Evolutionary conservation across 495 filamentous ascomycete genomes (phyloP).

Genomic region (Trichoderma virens): DNA sequence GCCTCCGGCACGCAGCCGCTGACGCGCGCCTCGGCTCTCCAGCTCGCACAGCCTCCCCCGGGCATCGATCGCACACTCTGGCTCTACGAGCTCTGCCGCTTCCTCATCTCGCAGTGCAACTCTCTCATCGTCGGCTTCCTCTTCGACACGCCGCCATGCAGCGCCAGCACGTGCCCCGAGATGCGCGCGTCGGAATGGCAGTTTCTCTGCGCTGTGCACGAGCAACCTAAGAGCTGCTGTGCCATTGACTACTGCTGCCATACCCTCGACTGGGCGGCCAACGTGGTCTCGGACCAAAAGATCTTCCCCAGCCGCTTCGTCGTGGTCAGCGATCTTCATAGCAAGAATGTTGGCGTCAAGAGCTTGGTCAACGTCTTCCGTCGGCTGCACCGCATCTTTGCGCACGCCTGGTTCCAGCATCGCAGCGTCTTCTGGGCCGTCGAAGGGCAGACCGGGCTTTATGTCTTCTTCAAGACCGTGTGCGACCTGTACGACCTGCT

Average conservation of each 20-base stretch:
- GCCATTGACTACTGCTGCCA: slow-evolving; percentile 99
- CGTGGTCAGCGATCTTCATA: slow-evolving; percentile 48
- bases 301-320: slow-evolving; percentile 86
- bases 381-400: slow-evolving; percentile 90
- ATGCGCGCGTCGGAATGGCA: slow-evolving; percentile 99
- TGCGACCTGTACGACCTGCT: slow-evolving; percentile 86
- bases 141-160: slow-evolving; percentile 81
- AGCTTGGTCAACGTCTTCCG: slow-evolving; percentile 92
- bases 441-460: slow-evolving; percentile 79
- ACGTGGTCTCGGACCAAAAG: slow-evolving; percentile 80
- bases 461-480: slow-evolving; percentile 93
- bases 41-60: slow-evolving; percentile 70
- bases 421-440: slow-evolving; percentile 91
- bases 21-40: slow-evolving; percentile 59
- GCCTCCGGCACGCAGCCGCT: slow-evolving; percentile 58
- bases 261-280: slow-evolving; percentile 93
- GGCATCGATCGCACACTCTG: slow-evolving; percentile 78
- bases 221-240: slow-evolving; percentile 88
- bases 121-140: slow-evolving; percentile 85
- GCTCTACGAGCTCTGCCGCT: slow-evolving; percentile 96
- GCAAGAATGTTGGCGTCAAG: slow-evolving; percentile 61
- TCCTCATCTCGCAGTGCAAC: slow-evolving; percentile 89
- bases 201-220: slow-evolving; percentile 96
- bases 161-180: slow-evolving; percentile 79
- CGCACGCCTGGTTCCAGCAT: slow-evolving; percentile 98